Conservation (phyloP, 805 yeast species). For the Metschnikowia hibisci region DNA sequence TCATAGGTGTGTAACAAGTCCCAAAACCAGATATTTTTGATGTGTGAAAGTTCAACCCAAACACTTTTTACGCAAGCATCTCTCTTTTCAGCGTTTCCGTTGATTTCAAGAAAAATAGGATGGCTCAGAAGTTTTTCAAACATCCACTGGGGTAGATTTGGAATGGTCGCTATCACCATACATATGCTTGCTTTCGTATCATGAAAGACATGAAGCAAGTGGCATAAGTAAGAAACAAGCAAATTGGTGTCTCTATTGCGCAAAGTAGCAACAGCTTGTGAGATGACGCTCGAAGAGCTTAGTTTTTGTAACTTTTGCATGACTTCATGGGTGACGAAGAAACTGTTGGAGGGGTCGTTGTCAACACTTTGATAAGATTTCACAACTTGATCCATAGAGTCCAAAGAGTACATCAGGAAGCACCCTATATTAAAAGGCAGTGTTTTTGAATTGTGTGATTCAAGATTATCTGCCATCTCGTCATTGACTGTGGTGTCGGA, state of each 20-base stretch:
- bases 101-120: slow-evolving; percentile 17
- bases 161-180: slow-evolving; percentile 39
- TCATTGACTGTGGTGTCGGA: too few relatives aligned
- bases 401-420: background rate
- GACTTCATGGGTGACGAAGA: background rate
- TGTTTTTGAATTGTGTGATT: background rate
- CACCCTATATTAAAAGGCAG: background rate
- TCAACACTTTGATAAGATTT: background rate
- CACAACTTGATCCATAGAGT: background rate
- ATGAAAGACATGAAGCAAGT: slow-evolving; percentile 38
- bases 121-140: slow-evolving; percentile 22
- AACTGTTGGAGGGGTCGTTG: too few relatives aligned
- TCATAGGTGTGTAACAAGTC: slow-evolving; percentile 45
- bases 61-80: background rate
- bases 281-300: slow-evolving; percentile 5
- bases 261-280: slow-evolving; percentile 4
- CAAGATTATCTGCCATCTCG: too few relatives aligned
- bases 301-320: background rate
- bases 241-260: background rate
- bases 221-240: slow-evolving; percentile 21
- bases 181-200: slow-evolving; percentile 34
- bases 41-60: background rate
- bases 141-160: slow-evolving; percentile 35
- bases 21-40: slow-evolving; percentile 24
- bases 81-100: slow-evolving; percentile 2